A percentile compares a stretch with the other conserved stretches of the same genome.
Conservation (phyloP, 805 yeast species). For the Hanseniaspora meyeri region DNA sequence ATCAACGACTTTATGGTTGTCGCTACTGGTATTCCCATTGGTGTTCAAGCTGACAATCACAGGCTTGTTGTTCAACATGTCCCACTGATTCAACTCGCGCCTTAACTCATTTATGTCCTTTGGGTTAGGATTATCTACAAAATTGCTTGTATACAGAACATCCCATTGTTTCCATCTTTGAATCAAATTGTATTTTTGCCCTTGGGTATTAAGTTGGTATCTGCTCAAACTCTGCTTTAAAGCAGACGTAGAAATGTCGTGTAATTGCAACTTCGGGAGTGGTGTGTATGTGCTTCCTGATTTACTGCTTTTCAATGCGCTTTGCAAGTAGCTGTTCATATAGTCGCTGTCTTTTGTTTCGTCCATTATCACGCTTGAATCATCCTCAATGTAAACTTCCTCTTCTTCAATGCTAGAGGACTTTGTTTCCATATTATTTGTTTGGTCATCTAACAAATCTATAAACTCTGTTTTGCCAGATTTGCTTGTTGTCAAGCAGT, state of each 20-base stretch:
- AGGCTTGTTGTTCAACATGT: conserved; percentile 27
- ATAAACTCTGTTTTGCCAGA: conserved; percentile 7
- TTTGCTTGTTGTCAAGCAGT: conserved; percentile 33
- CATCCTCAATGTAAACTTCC: neutral
- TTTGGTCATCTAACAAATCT: neutral
- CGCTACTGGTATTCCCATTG: neutral
- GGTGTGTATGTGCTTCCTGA: conserved; percentile 14
- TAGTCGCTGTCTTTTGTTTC: neutral
- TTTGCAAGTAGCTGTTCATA: conserved; percentile 9
- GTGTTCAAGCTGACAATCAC: conserved; percentile 18
- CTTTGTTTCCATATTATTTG: neutral
- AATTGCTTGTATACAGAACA: conserved; percentile 66
- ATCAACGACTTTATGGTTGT: neutral
- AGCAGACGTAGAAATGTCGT: conserved; percentile 30
- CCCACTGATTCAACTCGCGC: conserved; percentile 57
- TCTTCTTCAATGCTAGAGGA: neutral
- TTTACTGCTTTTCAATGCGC: conserved; percentile 8
- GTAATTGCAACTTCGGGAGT: conserved; percentile 26
- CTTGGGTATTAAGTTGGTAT: conserved; percentile 46
- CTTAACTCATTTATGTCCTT: conserved; percentile 43
- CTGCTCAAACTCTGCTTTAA: conserved; percentile 47
- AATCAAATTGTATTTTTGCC: conserved; percentile 53
- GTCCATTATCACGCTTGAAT: neutral
- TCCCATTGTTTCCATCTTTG: conserved; percentile 65
- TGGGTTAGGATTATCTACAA: conserved; percentile 54